These are phyloP conservation scores for Posidonia australis DNA, from an alignment of 106 monocot species.

Conservation along the genomic window DNA sequence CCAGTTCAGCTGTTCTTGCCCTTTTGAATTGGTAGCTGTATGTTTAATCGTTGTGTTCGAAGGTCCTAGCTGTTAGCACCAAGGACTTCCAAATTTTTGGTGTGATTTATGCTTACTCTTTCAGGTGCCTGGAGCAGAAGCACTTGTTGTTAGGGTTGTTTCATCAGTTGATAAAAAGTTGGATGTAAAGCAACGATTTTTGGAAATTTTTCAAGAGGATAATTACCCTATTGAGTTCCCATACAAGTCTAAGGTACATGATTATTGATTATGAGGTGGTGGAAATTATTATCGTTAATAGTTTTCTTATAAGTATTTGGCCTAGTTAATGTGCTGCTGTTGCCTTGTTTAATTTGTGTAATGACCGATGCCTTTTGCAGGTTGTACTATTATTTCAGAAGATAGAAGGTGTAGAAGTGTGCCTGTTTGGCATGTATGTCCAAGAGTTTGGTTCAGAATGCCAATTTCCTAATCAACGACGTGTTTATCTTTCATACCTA, in stretches of 20 bases:
- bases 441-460: constrained; percentile 99
- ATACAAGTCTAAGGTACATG: constrained; percentile 89
- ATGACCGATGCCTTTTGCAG: constrained; percentile 30
- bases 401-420: constrained; percentile 99
- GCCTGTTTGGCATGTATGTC: constrained; percentile 99
- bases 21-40: not conserved
- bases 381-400: constrained; percentile 93
- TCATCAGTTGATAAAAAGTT: constrained; percentile 99
- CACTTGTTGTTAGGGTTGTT: constrained; percentile 94
- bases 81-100: not conserved
- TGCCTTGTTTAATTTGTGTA: not conserved
- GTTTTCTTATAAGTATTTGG: not conserved
- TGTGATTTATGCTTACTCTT: constrained; percentile 1
- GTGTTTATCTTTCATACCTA: constrained; percentile 94
- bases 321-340: not conserved
- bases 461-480: constrained; percentile 80
- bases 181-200: constrained; percentile 86
- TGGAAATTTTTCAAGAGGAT: constrained; percentile 97
- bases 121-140: constrained; percentile 83
- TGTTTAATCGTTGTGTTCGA: not conserved
- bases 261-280: not conserved
- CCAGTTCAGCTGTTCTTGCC: not conserved
- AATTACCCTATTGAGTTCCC: constrained; percentile 94
- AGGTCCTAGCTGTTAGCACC: not conserved
- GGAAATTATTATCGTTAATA: not conserved